Percentiles rank a stretch among this genome's conserved stretches.
These are phyloP conservation scores for Kondoa subrosea DNA, from an alignment of 768 basidiomycete species.

Conservation along the genomic window DNA sequence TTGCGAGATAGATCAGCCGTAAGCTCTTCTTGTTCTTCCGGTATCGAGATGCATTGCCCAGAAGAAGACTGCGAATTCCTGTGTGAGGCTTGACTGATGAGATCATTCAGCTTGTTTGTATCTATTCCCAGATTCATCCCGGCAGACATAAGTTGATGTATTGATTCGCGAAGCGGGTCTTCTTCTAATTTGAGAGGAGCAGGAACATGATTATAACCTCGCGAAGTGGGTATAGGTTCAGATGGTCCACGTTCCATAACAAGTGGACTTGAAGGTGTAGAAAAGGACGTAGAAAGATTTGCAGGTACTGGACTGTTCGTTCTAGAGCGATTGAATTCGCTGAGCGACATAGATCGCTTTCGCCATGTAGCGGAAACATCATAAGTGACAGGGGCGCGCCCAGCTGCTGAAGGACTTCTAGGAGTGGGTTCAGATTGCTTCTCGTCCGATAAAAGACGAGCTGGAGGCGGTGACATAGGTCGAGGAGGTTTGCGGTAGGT, in stretches of 20 bases:
- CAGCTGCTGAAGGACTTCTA: background rate
- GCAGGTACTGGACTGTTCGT: background rate
- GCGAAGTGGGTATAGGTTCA: too few relatives aligned
- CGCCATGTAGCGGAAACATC: slow-evolving; percentile 1
- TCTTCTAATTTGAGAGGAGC: too few relatives aligned
- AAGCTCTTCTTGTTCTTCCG: slow-evolving; percentile 8
- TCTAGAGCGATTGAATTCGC: background rate
- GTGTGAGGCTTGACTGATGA: slow-evolving; percentile 20
- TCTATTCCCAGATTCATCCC: slow-evolving; percentile 24
- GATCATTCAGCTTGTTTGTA: slow-evolving; percentile 22
- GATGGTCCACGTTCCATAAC: too few relatives aligned
- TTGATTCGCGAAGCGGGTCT: slow-evolving; percentile 15
- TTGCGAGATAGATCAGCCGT: background rate
- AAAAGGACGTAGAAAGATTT: background rate
- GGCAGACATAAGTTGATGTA: slow-evolving; percentile 22
- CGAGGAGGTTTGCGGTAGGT: background rate
- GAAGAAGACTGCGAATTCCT: slow-evolving; percentile 13
- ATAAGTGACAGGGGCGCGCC: slow-evolving; percentile 6
- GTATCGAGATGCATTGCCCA: slow-evolving; percentile 5
- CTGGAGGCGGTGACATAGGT: background rate
- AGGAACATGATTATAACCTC: too few relatives aligned
- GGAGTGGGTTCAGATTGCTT: background rate
- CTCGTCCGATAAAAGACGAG: background rate
- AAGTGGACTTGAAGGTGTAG: background rate
- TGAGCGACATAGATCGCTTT: slow-evolving; percentile 3